Base-by-base conservation (phyloP, 2,329 filamentous ascomycete genomes). In the Thielaviopsis euricoi region DNA sequence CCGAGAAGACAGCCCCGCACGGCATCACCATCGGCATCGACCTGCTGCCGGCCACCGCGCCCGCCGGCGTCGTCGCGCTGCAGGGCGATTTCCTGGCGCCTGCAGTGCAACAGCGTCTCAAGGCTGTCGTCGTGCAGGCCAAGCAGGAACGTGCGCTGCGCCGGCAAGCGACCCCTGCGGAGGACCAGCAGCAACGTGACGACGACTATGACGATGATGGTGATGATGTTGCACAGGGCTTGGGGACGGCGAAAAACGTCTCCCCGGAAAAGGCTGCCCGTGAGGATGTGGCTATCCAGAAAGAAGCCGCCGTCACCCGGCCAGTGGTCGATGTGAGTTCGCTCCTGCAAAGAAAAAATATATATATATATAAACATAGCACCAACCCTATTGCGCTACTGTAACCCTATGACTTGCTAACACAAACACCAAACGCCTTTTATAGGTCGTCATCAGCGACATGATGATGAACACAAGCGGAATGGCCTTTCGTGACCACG, bases 401-500 rank as follows among this genome's bases (percentile, higher is more conserved):
- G 17, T 19, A 15, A 17, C 33, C 13, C 22, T 51, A 23, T 2
- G 13, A 33, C n/a, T 23, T 48, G 29, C 12, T 52, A 43, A 55
- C 19, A 6, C 25, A 17, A 37, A 37, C 23, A 22, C 46, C 64
- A 67, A 56, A 68, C 56, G 1, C 19, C 37, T 2, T 43, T 21
- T 53, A 26, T 62, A 82, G 78, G 81, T 98, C 67, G 88, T 98
- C 68, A 76, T 98, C 68, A 95, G 89, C 82, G 93, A 98, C 80
- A 98, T 98, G 93, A 86, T 98, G 85, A 95, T 96, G 89, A 98
- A 98, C 72, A 96, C 91, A 65, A 95, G 87, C 73, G 93, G 93
- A 58, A 86, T 88, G 66, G 72, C 72, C 21, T 93, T 95, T 67
- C 82, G 83, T 63, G 93, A 98, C 71, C 93, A 98, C 71, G 85